phyloP scores from a whole-genome alignment of 441 rosid genomes.

The Populus hybrid region DNA sequence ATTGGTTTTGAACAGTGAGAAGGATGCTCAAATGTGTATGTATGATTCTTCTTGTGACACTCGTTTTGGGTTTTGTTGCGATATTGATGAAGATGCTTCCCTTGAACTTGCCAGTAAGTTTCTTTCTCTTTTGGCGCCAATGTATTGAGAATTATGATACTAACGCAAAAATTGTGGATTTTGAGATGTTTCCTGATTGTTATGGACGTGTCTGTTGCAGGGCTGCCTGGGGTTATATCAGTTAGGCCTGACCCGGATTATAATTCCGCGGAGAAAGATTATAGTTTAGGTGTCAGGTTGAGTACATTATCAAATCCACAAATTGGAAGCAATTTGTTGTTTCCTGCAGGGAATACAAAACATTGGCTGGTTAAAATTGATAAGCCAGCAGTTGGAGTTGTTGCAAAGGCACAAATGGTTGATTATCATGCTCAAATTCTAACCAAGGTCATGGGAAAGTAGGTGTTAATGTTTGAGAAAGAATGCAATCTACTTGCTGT shows the following conservation, averaged over 20 bases:
- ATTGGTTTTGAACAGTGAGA: constrained; percentile 37
- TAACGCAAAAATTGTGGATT: background rate
- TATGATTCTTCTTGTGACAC: constrained; percentile 57
- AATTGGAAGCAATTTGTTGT: constrained; percentile 39
- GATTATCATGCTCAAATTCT: constrained; percentile 70
- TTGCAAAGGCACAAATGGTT: constrained; percentile 94
- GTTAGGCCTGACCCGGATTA: constrained; percentile 62
- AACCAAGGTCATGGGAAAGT: constrained; percentile 74
- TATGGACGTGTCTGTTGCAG: constrained; percentile 31
- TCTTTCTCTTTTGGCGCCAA: background rate
- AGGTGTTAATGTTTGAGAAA: constrained; percentile 25
- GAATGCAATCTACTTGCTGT: background rate
- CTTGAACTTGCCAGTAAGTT: constrained; percentile 51
- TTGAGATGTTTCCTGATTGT: background rate
- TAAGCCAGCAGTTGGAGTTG: constrained; percentile 71
- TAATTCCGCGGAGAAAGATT: constrained; percentile 40
- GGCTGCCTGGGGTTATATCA: constrained; percentile 62
- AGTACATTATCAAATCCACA: constrained; percentile 17
- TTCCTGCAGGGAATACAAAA: constrained; percentile 55
- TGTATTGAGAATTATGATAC: background rate
- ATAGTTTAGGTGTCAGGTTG: constrained; percentile 23
- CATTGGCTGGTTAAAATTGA: constrained; percentile 68
- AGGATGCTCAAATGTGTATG: constrained; percentile 72
- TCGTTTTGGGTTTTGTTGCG: constrained; percentile 73
- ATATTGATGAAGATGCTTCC: constrained; percentile 60